phyloP scores from a whole-genome alignment of 768 basidiomycete species.

The Tubosaeta brunneosetosa region DNA sequence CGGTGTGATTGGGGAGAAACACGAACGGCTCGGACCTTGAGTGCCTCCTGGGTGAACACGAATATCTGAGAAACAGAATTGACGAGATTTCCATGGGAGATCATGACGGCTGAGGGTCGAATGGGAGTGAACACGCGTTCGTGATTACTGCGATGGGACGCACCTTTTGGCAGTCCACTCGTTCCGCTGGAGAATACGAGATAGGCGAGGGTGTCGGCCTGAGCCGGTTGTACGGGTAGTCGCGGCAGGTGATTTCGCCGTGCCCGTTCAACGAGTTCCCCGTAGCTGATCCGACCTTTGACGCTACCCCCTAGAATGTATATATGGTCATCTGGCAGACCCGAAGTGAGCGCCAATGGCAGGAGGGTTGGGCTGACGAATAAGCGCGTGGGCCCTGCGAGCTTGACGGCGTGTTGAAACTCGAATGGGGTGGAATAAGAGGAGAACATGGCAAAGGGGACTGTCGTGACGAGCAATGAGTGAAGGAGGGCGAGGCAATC shows the following conservation, averaged over 20 bases:
- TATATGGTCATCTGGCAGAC: slow-evolving; percentile 37
- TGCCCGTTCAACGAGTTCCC: slow-evolving; percentile 36
- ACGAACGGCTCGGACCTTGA: slow-evolving; percentile 39
- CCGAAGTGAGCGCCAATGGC: slow-evolving; percentile 26
- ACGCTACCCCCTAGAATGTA: slow-evolving; percentile 44
- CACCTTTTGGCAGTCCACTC: slow-evolving; percentile 71
- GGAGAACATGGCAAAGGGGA: slow-evolving; percentile 52
- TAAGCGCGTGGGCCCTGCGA: slow-evolving; percentile 45
- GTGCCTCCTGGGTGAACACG: slow-evolving; percentile 26
- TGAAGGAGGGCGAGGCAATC: slow-evolving; percentile 52
- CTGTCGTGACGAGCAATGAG: slow-evolving; percentile 43
- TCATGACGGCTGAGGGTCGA: slow-evolving; percentile 54
- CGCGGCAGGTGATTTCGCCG: slow-evolving; percentile 8
- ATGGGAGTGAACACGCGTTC: neutral
- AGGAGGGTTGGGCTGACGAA: slow-evolving; percentile 51
- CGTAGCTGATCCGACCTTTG: slow-evolving; percentile 41
- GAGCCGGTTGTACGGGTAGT: slow-evolving; percentile 42
- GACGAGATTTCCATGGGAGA: slow-evolving; percentile 62
- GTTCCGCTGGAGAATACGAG: slow-evolving; percentile 77
- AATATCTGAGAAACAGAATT: slow-evolving; percentile 39
- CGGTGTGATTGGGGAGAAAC: neutral
- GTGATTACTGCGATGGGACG: neutral
- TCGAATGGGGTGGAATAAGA: slow-evolving; percentile 54
- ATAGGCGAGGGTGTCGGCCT: slow-evolving; percentile 57
- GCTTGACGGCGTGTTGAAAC: slow-evolving; percentile 45